Base-by-base conservation (phyloP, 2,329 filamentous ascomycete species). In the Diplodia intermedia region DNA sequence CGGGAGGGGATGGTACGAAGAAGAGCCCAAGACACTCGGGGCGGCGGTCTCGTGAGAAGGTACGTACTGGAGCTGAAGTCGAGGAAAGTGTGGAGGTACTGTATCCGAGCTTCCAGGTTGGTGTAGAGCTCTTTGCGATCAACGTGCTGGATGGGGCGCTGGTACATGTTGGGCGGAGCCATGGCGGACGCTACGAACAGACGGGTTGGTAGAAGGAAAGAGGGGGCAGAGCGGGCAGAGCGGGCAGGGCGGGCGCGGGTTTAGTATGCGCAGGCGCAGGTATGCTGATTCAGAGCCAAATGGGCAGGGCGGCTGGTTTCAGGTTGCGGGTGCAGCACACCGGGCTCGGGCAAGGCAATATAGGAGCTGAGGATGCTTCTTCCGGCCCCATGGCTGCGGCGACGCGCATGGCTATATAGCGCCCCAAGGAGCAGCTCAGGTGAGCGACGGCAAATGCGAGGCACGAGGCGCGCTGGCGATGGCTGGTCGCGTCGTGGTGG, bases 31-130 rank as follows among this genome's bases (percentile, higher is more conserved):
- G 56, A 50, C n/a, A 62, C 36, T 1, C 29, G 18, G 67, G 60
- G 38, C 70, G n/a, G 38, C 67, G 33, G 61, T 29, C 61, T 33
- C 63, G 49, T 66, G 50, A 29, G 43, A 57, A 49, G 26, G 53
- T 14, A 78, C 88, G 62, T 82, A 92, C 90, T 84, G 69, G 86
- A 86, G 72, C 86, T 89, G 75, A 93, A 93, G 74, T 93, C 91
- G 31, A 93, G 86, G 69, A 93, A 93, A 36, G 87, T 88, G 73
- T 92, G 90, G 1, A 93, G 84, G 71, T 93, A 93, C 63, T 86
- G 86, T 69, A 93, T 86, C 62, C 91, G 84, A 0, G 87, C 85
- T 70, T 91, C 89, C 18, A 93, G 83, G 72, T 86, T 87, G 29
- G 88, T 91, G 78, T 92, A 92, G 6, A 93, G 82, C 52, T 90